phyloP scores from a whole-genome alignment of 1,284 basidiomycete species.

The Apiotrichum porosum region DNA sequence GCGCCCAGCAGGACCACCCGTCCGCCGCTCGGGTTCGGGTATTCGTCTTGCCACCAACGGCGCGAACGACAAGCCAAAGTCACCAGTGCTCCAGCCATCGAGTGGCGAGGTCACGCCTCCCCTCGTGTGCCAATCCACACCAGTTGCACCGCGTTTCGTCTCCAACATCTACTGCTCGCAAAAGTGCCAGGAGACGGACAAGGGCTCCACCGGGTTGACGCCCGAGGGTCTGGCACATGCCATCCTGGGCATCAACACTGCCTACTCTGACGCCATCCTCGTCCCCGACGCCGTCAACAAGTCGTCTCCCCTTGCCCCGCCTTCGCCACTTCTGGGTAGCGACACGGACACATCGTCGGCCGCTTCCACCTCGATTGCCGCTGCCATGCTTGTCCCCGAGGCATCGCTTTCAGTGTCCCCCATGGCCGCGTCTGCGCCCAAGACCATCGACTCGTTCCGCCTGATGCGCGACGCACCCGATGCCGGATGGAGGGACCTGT shows the following conservation, averaged over 20 bases:
- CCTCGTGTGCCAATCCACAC: not conserved
- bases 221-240: too few relatives aligned
- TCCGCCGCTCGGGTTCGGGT: conserved; percentile 19
- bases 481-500: conserved; percentile 35
- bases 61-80: not conserved
- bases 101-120: conserved; percentile 1
- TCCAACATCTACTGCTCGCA: conserved; percentile 42
- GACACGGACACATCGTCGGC: conserved; percentile 38
- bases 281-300: conserved; percentile 3
- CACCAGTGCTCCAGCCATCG: not conserved
- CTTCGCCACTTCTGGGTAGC: conserved; percentile 39
- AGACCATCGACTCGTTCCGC: conserved; percentile 37
- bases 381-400: conserved; percentile 1
- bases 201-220: too few relatives aligned
- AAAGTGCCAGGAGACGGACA: conserved; percentile 30
- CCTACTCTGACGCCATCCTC: conserved; percentile 1
- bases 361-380: conserved; percentile 10
- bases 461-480: conserved; percentile 35
- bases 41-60: conserved; percentile 1
- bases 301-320: conserved; percentile 26
- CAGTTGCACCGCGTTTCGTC: conserved; percentile 11
- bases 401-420: not conserved
- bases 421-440: conserved; percentile 32
- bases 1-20: conserved; percentile 26
- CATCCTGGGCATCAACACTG: conserved; percentile 5